Conservation (phyloP, 208 protist species). For the Leishmania aethiopica region DNA sequence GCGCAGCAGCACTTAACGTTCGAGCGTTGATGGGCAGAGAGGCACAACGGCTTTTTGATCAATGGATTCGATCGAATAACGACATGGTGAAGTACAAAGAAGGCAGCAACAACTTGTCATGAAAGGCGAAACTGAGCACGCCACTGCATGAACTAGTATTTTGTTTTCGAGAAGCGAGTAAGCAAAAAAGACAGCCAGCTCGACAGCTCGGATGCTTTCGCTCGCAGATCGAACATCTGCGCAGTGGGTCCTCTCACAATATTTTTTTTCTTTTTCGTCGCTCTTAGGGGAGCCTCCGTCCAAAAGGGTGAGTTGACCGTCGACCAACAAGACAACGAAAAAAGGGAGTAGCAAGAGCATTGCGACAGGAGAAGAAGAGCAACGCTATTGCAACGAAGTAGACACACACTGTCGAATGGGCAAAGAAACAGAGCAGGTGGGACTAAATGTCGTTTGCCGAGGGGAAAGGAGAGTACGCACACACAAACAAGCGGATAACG, state of each 20-base stretch:
- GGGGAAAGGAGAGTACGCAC: neutral
- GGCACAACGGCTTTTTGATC: too few species aligned
- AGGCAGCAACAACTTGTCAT: neutral
- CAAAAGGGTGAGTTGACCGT: neutral
- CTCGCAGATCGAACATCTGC: neutral
- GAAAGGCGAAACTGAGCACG: neutral
- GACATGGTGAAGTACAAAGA: neutral
- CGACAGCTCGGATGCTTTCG: neutral
- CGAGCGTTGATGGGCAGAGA: neutral
- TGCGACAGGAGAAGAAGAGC: slow-evolving; percentile 3
- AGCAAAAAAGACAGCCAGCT: neutral
- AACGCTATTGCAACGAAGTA: neutral
- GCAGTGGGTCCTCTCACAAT: neutral
- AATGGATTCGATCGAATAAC: neutral
- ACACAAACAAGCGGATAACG: neutral
- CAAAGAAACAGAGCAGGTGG: slow-evolving; percentile 14
- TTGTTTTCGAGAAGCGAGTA: neutral
- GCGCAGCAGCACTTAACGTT: neutral
- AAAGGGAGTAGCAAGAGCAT: slow-evolving; percentile 3
- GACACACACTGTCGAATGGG: neutral
- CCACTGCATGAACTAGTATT: neutral
- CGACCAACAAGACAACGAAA: neutral
- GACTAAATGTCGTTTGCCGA: neutral
- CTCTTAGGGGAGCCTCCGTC: neutral
- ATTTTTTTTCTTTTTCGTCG: neutral